Evolutionary conservation across 352 stramenopile species (phyloP), one percentile per base, ranked within the genome.

Genomic region (Elongisporangium senticosum): DNA sequence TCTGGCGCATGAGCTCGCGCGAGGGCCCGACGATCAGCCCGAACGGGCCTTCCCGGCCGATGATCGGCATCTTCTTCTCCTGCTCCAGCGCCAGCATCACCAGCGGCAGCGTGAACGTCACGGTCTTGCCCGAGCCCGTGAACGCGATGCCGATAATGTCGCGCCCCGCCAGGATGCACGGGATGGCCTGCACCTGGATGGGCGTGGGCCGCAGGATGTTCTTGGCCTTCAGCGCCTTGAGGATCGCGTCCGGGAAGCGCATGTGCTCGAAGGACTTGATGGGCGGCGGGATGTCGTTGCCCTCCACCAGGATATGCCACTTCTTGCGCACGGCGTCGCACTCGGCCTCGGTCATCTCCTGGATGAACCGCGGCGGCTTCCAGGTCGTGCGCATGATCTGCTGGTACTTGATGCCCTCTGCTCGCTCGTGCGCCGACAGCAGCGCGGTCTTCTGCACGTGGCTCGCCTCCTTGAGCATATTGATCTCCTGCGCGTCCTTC

Each of bases 141-240:
- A 99, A 99, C 8, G 97, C 97, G 66, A 99, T 99, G 53, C 97
- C 97, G 49, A 99, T 98, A 77, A 99, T 97, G 72, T 99, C 97
- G 40, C 97, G 86, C 17, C 96, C 95, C 1, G 95, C 88, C 26
- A 99, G 82, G 52, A 98, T 98, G 33, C 98, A 98, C 20, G 97
- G 95, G 19, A 99, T 86, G 48, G 96, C 97, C 65, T 99, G 97
- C 64, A 99, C 97, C 79, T 99, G 97, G 74, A 99, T 99, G 1
- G 97, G 96, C 37, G 97, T 99, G 2, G 97, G 97, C 5, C 92
- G 75, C 56, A 92, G 79, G 59, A 99, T 99, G 67, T 98, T 98
- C 74, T 99, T 99, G 20, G 83, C 82, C 50, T 92, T 79, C 15
- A 99, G 82, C 23, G 86, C 86, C 1, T 90, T 75, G 43, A 99